phyloP scores from a whole-genome alignment of 768 basidiomycete species.

The Tulasnella sp. region DNA sequence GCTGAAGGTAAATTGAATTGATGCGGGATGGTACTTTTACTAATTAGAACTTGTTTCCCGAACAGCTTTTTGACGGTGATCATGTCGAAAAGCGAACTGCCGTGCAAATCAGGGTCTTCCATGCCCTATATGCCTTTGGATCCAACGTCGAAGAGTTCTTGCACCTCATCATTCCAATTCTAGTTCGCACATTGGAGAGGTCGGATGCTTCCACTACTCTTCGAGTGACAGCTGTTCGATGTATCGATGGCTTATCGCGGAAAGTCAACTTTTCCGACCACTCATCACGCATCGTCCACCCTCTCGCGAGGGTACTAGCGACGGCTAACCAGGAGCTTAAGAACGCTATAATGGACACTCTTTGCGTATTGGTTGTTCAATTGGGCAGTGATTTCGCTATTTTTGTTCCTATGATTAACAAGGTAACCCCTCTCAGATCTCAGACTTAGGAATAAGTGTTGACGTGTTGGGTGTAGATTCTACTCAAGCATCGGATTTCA shows the following conservation, averaged over 20 bases:
- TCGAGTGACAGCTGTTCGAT: constrained; percentile 80
- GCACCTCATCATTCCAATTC: constrained; percentile 89
- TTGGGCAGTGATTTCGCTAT: constrained; percentile 95
- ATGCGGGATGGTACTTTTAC: too few species aligned
- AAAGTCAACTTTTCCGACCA: constrained; percentile 97
- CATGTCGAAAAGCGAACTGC: constrained; percentile 60
- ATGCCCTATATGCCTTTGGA: constrained; percentile 90
- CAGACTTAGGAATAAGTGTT: constrained; percentile 1
- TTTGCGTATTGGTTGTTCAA: constrained; percentile 85
- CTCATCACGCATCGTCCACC: constrained; percentile 92
- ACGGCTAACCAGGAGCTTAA: constrained; percentile 55
- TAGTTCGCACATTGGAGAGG: constrained; percentile 82
- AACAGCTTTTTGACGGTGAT: constrained; percentile 64
- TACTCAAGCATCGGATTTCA: constrained; percentile 59
- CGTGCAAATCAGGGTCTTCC: constrained; percentile 83
- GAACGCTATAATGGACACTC: constrained; percentile 78
- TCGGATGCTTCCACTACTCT: constrained; percentile 57
- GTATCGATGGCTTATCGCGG: constrained; percentile 78
- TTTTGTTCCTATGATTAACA: constrained; percentile 93
- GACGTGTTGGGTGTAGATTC: constrained; percentile 36
- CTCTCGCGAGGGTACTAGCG: constrained; percentile 76
- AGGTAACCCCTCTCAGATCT: constrained; percentile 37
- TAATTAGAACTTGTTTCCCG: too few species aligned
- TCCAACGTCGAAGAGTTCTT: constrained; percentile 95
- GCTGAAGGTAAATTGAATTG: constrained; percentile 41